Conservation (phyloP, 345 rosid genomes). For the Gynandropsis gynandra region DNA sequence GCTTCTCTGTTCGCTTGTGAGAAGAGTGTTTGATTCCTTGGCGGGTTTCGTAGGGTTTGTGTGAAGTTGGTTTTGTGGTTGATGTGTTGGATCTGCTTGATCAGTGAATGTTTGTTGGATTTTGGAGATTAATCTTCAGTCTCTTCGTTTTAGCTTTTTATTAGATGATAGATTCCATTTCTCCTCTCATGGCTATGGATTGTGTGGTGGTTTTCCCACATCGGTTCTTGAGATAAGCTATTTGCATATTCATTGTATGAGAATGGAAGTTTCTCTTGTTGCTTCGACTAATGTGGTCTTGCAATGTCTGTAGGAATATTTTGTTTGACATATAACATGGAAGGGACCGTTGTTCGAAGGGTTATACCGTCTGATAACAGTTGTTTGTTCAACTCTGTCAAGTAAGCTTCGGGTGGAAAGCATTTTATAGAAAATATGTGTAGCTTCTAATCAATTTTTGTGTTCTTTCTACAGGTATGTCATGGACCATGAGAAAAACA, state of each 20-base stretch:
- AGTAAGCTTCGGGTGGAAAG: constrained; percentile 37
- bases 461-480: constrained; percentile 48
- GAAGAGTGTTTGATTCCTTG: neutral
- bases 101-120: neutral
- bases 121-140: constrained; percentile 1
- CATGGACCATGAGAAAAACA: constrained; percentile 76
- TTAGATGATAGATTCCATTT: constrained; percentile 6
- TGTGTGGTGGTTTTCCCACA: neutral
- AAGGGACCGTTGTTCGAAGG: constrained; percentile 68
- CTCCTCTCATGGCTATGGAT: constrained; percentile 9
- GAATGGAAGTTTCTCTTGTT: constrained; percentile 8
- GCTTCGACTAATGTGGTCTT: too few species aligned
- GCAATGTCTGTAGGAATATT: constrained; percentile 18
- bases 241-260: constrained; percentile 4
- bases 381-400: constrained; percentile 89
- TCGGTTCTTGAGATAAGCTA: constrained; percentile 1
- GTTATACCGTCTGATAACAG: constrained; percentile 96
- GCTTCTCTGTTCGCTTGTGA: neutral
- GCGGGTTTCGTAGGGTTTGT: neutral
- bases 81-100: constrained; percentile 13
- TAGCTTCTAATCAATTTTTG: neutral
- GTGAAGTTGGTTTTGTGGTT: neutral
- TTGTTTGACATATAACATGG: constrained; percentile 33
- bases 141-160: neutral
- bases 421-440: constrained; percentile 1